Conservation (phyloP, 1,284 basidiomycete species). For the Leccinum subrobustum region DNA sequence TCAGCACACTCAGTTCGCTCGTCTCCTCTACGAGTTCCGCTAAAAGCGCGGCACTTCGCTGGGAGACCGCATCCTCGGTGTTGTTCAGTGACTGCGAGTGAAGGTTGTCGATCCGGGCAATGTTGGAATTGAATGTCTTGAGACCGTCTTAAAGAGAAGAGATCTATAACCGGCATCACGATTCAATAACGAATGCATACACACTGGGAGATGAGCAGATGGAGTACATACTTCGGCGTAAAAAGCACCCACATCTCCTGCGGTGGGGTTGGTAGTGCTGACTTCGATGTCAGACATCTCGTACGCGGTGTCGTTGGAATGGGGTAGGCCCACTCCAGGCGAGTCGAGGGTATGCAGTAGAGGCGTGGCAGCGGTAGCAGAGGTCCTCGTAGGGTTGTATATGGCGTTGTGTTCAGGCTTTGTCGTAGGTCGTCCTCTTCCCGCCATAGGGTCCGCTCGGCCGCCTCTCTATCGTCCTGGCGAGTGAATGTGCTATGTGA, state of each 20-base stretch:
- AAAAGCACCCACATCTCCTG: not conserved
- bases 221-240: not conserved
- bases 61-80: conserved; percentile 58
- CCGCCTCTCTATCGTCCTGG: too few relatives aligned
- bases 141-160: not conserved
- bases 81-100: conserved; percentile 65
- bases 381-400: too few relatives aligned
- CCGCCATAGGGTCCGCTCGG: too few relatives aligned
- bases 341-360: not conserved
- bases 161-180: not conserved
- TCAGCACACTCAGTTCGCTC: not conserved
- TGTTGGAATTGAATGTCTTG: not conserved
- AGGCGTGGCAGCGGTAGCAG: too few relatives aligned
- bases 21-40: not conserved
- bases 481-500: too few relatives aligned
- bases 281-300: not conserved
- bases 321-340: too few relatives aligned
- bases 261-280: not conserved
- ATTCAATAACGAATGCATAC: not conserved
- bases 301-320: not conserved
- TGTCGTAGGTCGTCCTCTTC: too few relatives aligned
- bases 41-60: not conserved
- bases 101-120: not conserved
- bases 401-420: too few relatives aligned
- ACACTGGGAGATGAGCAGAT: not conserved